These are phyloP conservation scores for Suillus americanus DNA, from an alignment of 768 basidiomycete genomes.

Conservation along the genomic window DNA sequence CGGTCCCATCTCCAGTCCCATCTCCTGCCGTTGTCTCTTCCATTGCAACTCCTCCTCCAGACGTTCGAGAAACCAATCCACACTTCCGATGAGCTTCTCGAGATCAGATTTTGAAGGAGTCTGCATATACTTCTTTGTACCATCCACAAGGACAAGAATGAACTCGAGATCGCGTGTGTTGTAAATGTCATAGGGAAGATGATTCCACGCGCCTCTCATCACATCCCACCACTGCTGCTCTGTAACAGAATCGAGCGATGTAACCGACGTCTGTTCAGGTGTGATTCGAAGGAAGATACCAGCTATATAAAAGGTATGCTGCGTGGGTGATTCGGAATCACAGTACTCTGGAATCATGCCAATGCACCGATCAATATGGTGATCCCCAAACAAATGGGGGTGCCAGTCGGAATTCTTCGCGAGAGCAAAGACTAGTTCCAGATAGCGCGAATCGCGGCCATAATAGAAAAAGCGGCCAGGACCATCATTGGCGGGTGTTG, in stretches of 20 bases:
- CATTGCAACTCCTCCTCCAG: not conserved
- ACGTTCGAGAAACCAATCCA: not conserved
- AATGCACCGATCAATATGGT: not conserved
- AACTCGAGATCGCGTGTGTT: not conserved
- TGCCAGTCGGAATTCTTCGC: not conserved
- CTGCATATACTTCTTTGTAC: not conserved
- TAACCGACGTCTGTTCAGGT: not conserved
- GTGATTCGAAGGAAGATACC: not conserved
- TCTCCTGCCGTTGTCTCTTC: not conserved
- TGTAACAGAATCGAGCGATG: not conserved
- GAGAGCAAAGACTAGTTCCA: not conserved
- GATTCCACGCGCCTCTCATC: too few species aligned
- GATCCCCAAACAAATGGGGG: not conserved
- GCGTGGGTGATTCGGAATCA: not conserved
- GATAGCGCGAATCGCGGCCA: not conserved
- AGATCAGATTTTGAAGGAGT: not conserved
- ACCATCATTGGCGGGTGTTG: not conserved
- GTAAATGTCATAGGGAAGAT: not conserved
- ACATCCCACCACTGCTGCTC: not conserved
- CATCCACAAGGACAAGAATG: not conserved
- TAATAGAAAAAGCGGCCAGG: not conserved
- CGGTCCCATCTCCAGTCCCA: not conserved
- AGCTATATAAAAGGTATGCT: not conserved
- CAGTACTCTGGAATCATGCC: not conserved
- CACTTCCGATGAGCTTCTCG: not conserved